phyloP scores from a whole-genome alignment of 2,329 filamentous ascomycete species.

The Cladosporium sp. region DNA sequence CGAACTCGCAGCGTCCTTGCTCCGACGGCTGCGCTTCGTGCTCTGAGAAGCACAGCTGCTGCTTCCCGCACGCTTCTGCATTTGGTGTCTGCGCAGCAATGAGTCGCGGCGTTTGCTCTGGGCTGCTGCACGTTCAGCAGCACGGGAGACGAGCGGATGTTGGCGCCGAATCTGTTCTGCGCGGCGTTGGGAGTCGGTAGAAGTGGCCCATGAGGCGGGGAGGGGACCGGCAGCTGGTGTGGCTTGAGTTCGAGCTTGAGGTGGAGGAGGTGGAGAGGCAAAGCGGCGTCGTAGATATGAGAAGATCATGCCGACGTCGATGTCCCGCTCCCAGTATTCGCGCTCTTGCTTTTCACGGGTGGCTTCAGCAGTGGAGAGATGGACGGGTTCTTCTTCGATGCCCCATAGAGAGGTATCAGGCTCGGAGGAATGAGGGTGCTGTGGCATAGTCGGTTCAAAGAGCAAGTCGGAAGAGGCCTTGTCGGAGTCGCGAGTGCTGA shows the following conservation, averaged over 20 bases:
- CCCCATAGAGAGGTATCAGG: slow-evolving; percentile 63
- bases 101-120: slow-evolving; percentile 27
- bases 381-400: slow-evolving; percentile 61
- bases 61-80: slow-evolving; percentile 40
- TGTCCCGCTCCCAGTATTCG: slow-evolving; percentile 90
- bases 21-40: slow-evolving; percentile 65
- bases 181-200: slow-evolving; percentile 67
- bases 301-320: slow-evolving; percentile 91
- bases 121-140: slow-evolving; percentile 39
- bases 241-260: slow-evolving; percentile 23
- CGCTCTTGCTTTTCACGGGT: slow-evolving; percentile 45
- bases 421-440: slow-evolving; percentile 32
- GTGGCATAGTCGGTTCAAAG: slow-evolving; percentile 35
- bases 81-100: slow-evolving; percentile 37
- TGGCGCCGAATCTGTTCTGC: slow-evolving; percentile 83
- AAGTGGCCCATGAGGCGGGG: slow-evolving; percentile 39
- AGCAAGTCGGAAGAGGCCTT: slow-evolving; percentile 28
- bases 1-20: slow-evolving; percentile 60
- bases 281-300: slow-evolving; percentile 80
- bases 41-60: slow-evolving; percentile 84
- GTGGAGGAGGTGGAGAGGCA: slow-evolving; percentile 46
- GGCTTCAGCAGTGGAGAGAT: slow-evolving; percentile 28
- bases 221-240: slow-evolving; percentile 26
- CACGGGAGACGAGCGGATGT: slow-evolving; percentile 76
- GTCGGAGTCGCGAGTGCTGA: slow-evolving; percentile 13